Evolutionary conservation across 129 eudicot genomes (phyloP), one percentile per base, ranked within the genome.

Genomic region (Lonicera japonica): DNA sequence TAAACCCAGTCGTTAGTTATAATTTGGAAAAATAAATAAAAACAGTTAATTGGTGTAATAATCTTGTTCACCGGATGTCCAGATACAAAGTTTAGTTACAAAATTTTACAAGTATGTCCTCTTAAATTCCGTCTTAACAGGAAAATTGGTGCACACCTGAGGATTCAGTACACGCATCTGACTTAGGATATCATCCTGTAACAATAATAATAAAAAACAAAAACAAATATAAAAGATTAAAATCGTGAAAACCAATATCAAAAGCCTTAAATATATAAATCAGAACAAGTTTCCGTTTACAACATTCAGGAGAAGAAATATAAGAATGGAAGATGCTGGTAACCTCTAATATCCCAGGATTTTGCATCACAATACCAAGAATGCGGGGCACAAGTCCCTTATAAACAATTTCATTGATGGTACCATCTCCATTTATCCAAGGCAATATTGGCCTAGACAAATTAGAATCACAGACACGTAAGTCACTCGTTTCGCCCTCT

Each of bases 341-440:
- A n/a, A 89, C 96, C 97, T 90, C 97, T 67, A 87, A 66, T 45
- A 87, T 84, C 63, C 91, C 98, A 11, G 98, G 98, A 78, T 81
- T 82, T 77, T 87, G 96, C 90, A 85, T 82, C 65, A 87, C 81
- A 24, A 87, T 80, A 54, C 96, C 95, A 69, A 92, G 91, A 64
- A 92, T 73, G 58, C 96, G 85, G 25, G 95, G 96, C 69, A 76
- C 74, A 54, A 92, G 96, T 59, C 96, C 88, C 79, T 68, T 84
- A 80, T 84, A 87, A 40, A 92, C 95, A 53, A 72, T 63, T 59
- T 75, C 79, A 76, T 92, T 92, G 25, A 74, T 52, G 61, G 96
- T 80, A 45, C 98, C 95, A 74, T 92, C 98, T 60, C 98, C 98
- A 74, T 92, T 87, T 55, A 92, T 65, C 98, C 98, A 92, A 38